Conservation (phyloP, 306 rosid species). For the Fragaria nilgerrensis region DNA sequence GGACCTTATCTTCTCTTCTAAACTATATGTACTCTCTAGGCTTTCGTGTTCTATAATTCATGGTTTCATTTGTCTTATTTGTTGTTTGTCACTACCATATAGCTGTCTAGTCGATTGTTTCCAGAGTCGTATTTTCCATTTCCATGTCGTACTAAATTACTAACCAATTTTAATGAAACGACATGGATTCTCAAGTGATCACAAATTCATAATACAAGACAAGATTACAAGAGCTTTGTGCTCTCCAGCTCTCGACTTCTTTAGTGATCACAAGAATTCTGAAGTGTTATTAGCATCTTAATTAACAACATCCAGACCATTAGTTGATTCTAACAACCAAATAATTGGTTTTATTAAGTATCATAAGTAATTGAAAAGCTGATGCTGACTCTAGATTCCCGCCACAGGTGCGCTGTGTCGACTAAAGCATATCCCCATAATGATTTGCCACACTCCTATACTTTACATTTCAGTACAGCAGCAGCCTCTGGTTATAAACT, state of each 20-base stretch:
- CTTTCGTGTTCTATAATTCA: background rate
- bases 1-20: slow-evolving; percentile 8
- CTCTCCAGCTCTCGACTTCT: background rate
- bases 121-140: background rate
- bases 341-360: background rate
- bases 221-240: background rate
- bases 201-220: too few species aligned
- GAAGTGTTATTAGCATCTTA: background rate
- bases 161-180: background rate
- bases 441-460: background rate
- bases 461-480: background rate
- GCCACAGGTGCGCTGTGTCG: background rate
- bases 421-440: background rate
- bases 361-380: background rate
- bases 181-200: background rate
- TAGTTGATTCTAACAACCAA: background rate
- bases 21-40: background rate
- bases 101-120: background rate
- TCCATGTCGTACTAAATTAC: background rate
- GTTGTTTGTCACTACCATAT: background rate
- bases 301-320: background rate
- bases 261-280: too few species aligned
- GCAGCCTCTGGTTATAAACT: background rate
- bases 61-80: slow-evolving; percentile 1
- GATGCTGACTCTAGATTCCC: background rate